Evolutionary conservation across 2,329 filamentous ascomycete species (phyloP).

Genomic region (Fusarium veterinarium): DNA sequence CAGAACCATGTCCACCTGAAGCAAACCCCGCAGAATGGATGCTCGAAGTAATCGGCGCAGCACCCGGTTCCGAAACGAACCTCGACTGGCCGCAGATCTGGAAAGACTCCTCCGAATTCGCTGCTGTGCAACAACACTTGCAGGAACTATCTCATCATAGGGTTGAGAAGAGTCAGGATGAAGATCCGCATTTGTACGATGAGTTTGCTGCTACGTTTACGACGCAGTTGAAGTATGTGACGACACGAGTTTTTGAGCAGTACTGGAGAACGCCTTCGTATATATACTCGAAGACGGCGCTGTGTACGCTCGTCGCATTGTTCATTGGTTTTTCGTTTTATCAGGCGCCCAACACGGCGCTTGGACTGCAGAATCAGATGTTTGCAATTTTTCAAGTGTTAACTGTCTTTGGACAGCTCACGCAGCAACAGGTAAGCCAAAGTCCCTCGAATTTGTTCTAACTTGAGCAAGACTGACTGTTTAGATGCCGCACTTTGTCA

Average conservation of each 20-base stretch:
- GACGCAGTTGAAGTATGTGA: constrained; percentile 50
- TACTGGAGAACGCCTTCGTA: constrained; percentile 64
- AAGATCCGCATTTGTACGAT: constrained; percentile 40
- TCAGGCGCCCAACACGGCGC: constrained; percentile 65
- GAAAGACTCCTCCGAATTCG: constrained; percentile 49
- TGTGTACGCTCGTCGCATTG: constrained; percentile 35
- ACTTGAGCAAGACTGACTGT: fast-evolving
- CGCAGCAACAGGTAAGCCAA: constrained; percentile 60
- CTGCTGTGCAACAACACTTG: constrained; percentile 51
- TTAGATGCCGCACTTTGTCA: constrained; percentile 75
- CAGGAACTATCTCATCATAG: constrained; percentile 10
- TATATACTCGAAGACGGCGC: constrained; percentile 66
- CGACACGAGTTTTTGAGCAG: constrained; percentile 51
- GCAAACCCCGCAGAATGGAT: constrained; percentile 78
- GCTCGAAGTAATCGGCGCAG: constrained; percentile 59
- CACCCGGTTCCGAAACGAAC: constrained; percentile 60
- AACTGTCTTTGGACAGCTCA: constrained; percentile 73
- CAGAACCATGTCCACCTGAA: constrained; percentile 60
- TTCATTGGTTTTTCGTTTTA: constrained; percentile 74
- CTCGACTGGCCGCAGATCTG: constrained; percentile 54
- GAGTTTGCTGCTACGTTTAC: constrained; percentile 48
- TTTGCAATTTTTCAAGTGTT: constrained; percentile 75
- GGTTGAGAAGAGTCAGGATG: not conserved
- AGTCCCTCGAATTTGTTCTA: fast-evolving
- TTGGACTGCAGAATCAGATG: constrained; percentile 77